Evolutionary conservation across 2,329 filamentous ascomycete genomes (phyloP).

Genomic region (Fonsecaea monophora): DNA sequence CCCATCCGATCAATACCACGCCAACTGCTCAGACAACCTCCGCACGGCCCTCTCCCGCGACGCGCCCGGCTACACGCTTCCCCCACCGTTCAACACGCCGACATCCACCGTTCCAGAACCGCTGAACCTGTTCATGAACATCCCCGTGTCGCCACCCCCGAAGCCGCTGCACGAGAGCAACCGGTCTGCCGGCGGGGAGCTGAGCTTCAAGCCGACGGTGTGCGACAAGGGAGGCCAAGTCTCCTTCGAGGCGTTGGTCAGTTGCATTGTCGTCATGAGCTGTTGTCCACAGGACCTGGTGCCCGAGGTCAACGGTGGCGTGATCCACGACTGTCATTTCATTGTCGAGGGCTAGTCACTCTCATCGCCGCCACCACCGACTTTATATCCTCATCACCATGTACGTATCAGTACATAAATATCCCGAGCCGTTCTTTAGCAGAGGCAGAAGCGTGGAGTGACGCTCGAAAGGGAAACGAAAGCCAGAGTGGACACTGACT

Average conservation of each 20-base stretch:
- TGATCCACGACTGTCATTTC: conserved; percentile 45
- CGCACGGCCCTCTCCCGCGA: conserved; percentile 43
- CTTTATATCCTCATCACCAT: too few relatives aligned
- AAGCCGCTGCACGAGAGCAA: conserved; percentile 16
- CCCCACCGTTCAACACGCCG: conserved; percentile 19
- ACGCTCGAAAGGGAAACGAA: too few relatives aligned
- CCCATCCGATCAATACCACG: conserved; percentile 44
- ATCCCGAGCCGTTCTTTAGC: too few relatives aligned
- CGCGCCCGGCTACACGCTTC: conserved; percentile 36
- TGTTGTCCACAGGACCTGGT: conserved; percentile 53
- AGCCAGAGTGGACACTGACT: too few relatives aligned
- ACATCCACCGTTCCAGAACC: conserved; percentile 47
- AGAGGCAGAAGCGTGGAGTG: too few relatives aligned
- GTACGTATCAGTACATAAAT: too few relatives aligned
- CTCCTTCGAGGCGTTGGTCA: conserved; percentile 46
- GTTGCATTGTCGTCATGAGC: conserved; percentile 52
- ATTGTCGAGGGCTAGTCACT: conserved; percentile 26
- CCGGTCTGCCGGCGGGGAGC: conserved; percentile 37
- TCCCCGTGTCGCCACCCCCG: conserved; percentile 41
- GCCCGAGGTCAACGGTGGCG: conserved; percentile 46
- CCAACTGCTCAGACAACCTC: conserved; percentile 52
- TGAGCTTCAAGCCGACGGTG: conserved; percentile 46
- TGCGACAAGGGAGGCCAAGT: conserved; percentile 48
- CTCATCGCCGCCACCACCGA: too few relatives aligned
- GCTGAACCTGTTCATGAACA: conserved; percentile 56